Evolutionary conservation across 257 asterid genomes (phyloP).

Genomic region (Nicotiana noctiflora): DNA sequence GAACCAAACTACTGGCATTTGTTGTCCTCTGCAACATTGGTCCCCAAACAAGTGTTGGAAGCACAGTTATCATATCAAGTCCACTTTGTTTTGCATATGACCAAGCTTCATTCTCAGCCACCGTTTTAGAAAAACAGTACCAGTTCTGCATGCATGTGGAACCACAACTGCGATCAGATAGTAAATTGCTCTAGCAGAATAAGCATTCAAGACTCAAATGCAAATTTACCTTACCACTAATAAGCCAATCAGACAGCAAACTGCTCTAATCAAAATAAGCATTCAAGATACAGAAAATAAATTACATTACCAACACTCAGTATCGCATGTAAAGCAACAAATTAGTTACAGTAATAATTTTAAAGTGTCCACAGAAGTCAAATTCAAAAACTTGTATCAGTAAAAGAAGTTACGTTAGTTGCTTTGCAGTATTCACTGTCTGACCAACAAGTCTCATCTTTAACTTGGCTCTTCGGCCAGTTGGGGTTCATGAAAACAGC

Average conservation of each 20-base stretch:
- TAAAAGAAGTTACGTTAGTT: slow-evolving; percentile 36
- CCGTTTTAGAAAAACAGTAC: slow-evolving; percentile 69
- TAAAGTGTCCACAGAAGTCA: neutral
- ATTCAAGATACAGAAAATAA: neutral
- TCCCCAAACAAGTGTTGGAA: slow-evolving; percentile 57
- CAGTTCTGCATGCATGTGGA: slow-evolving; percentile 47
- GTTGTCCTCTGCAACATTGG: slow-evolving; percentile 55
- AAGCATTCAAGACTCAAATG: neutral
- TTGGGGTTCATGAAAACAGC: slow-evolving; percentile 54
- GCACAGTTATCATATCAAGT: slow-evolving; percentile 50
- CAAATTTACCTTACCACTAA: neutral
- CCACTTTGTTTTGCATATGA: slow-evolving; percentile 51
- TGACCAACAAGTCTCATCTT: slow-evolving; percentile 82
- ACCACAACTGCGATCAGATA: neutral
- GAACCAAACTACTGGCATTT: slow-evolving; percentile 56
- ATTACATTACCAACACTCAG: neutral
- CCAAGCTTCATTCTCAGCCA: slow-evolving; percentile 63
- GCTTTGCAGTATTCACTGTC: slow-evolving; percentile 65
- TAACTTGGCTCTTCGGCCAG: slow-evolving; percentile 48
- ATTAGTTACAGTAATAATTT: neutral
- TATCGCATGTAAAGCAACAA: neutral
- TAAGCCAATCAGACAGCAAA: neutral
- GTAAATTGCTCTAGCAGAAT: neutral
- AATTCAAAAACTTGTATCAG: neutral
- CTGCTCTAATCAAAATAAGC: neutral